phyloP scores from a whole-genome alignment of 1,284 basidiomycete species.

The Pyrrhoderma noxium region DNA sequence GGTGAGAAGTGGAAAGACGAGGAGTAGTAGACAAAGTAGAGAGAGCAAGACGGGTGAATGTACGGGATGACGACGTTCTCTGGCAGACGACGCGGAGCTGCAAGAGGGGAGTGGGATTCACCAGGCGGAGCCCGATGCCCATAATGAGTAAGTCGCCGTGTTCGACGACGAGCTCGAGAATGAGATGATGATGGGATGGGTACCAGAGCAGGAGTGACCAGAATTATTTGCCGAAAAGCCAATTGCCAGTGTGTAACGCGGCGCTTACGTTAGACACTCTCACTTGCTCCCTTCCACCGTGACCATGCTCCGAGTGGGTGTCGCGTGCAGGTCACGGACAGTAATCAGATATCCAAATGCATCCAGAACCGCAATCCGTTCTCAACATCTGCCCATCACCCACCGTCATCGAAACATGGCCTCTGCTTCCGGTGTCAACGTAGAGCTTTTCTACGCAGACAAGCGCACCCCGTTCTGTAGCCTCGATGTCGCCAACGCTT shows the following conservation, averaged over 20 bases:
- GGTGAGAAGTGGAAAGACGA: conserved; percentile 2
- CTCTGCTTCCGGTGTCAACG: conserved; percentile 3
- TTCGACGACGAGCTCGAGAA: background rate
- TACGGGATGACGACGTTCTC: conserved; percentile 7
- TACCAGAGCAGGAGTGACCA: background rate
- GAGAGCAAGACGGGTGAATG: conserved; percentile 10
- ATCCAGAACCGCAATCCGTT: background rate
- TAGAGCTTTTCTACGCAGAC: conserved; percentile 18
- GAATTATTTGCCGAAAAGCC: conserved; percentile 4
- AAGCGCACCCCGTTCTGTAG: conserved; percentile 16
- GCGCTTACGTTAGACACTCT: background rate
- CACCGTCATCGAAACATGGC: conserved; percentile 11
- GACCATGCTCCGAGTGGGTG: no score
- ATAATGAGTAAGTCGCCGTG: conserved; percentile 6
- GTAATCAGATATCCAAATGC: background rate
- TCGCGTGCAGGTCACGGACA: background rate
- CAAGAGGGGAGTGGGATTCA: conserved; percentile 2
- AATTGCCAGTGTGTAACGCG: no score
- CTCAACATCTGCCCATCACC: background rate
- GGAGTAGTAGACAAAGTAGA: background rate
- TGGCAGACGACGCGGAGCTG: conserved; percentile 1
- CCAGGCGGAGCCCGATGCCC: conserved; percentile 10
- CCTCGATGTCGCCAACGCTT: conserved; percentile 13
- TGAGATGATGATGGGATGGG: background rate
- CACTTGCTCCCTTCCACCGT: background rate